A percentile compares a stretch with the other conserved stretches of the same genome.
Conservation (phyloP, 1,284 basidiomycete genomes). For the Sporisorium scitamineum region DNA sequence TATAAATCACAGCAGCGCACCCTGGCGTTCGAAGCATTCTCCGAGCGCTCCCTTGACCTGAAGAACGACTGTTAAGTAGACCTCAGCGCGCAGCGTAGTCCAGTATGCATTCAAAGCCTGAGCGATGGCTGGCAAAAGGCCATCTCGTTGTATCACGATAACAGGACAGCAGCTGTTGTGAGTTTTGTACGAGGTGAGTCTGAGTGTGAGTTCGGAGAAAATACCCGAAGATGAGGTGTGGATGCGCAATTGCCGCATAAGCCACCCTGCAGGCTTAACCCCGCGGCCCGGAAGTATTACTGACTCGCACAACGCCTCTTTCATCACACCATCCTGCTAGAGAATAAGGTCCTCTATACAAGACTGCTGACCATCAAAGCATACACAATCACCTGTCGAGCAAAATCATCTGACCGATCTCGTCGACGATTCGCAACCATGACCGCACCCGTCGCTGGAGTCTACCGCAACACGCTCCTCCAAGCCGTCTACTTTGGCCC, state of each 20-base stretch:
- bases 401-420: neutral
- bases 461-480: conserved; percentile 50
- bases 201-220: neutral
- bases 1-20: no score
- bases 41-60: no score
- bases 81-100: no score
- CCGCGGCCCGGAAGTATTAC: neutral
- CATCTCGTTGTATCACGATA: no score
- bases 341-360: neutral
- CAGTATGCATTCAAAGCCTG: no score
- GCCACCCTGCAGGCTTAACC: neutral
- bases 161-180: neutral
- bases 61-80: no score
- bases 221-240: no score
- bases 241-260: neutral
- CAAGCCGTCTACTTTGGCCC: conserved; percentile 46
- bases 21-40: no score
- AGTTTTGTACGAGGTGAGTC: neutral
- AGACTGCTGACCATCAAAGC: neutral
- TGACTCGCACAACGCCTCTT: neutral
- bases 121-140: no score
- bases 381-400: neutral
- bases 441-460: conserved; percentile 22
- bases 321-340: neutral
- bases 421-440: conserved; percentile 12